Percentiles rank a stretch among this genome's conserved stretches.
Conservation (phyloP, 495 filamentous ascomycete genomes). For the Barbatosphaeria neglecta region DNA sequence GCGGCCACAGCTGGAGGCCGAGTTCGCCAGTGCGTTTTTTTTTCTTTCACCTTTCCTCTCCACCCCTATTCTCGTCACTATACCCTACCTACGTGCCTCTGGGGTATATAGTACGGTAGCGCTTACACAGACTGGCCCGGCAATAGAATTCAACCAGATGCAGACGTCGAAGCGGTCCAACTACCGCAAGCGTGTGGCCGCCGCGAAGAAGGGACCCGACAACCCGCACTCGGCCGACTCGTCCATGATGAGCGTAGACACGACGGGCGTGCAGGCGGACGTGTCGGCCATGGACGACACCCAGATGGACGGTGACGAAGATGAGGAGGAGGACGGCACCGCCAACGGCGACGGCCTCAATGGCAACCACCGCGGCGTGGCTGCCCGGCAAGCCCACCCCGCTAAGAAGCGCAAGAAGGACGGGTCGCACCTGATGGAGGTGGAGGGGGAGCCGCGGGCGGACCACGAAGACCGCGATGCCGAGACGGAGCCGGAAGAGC, state of each 20-base stretch:
- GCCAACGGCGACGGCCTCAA: constrained; percentile 6
- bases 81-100: too few relatives aligned
- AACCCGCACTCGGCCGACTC: constrained; percentile 9
- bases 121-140: neutral
- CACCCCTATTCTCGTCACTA: too few relatives aligned
- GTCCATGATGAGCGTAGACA: constrained; percentile 22
- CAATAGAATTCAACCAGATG: constrained; percentile 39
- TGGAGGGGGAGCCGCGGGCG: constrained; percentile 30
- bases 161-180: constrained; percentile 39
- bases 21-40: constrained; percentile 42
- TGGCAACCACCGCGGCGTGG: neutral
- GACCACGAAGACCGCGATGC: constrained; percentile 30
- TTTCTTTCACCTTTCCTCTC: neutral
- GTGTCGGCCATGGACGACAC: neutral
- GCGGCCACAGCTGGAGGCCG: constrained; percentile 48
- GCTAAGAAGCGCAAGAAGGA: neutral
- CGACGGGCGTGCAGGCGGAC: constrained; percentile 1
- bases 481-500: constrained; percentile 40
- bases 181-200: constrained; percentile 38
- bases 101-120: too few relatives aligned
- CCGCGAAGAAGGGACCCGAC: constrained; percentile 17
- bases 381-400: too few relatives aligned
- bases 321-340: constrained; percentile 4
- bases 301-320: constrained; percentile 1
- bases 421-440: constrained; percentile 5